Base-by-base conservation (phyloP, 768 basidiomycete genomes). In the Kwoniella mangroviensis region DNA sequence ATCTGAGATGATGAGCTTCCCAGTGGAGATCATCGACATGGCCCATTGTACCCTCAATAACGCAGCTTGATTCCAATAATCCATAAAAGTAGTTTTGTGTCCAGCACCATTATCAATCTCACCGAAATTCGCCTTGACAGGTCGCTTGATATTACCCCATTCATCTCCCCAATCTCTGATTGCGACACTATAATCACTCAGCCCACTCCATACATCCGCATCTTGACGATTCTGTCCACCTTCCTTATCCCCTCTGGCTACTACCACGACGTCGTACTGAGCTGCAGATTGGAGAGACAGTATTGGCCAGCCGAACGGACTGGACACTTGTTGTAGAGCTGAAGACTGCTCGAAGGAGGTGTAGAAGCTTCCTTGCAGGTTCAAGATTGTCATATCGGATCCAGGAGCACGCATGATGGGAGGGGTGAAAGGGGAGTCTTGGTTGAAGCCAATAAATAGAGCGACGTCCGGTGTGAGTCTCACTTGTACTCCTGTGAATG, bases 381-480 rank as follows among this genome's bases (percentile, higher is more conserved):
- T 34, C 19, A 64, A 12, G 13, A 64, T 55, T 9, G 40, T 15
- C 63, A 54, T 64, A 52, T 64, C 43, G 63, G 24, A 42, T 17
- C 63, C 63, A 4, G 63, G 63, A 17, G 63, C 63, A 53, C 63
- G 63, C 63, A 64, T 64, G 63, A 64, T 64, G 13, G 63, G 63
- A 19, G 63, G 63, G 19, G 63, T 64, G 53, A 64, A 55, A 17
- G n/a, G 17, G 3, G 63, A 64, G 26, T 53, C 43, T 26, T 64
- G 63, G 41, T 64, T 54, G 52, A 53, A 64, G 26, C 63, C 63
- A 28, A 64, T 64, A 34, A 54, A 64, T 19, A 64, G 40, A n/a
- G 63, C 63, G 3, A 41, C 52, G 52, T 64, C 63, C 26, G 63
- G 63, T 4, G 63, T 64, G 52, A 64, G 63, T 17, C 41, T 53